Conservation (phyloP, 768 basidiomycete species). For the Xerocomus brunneocitrinus region DNA sequence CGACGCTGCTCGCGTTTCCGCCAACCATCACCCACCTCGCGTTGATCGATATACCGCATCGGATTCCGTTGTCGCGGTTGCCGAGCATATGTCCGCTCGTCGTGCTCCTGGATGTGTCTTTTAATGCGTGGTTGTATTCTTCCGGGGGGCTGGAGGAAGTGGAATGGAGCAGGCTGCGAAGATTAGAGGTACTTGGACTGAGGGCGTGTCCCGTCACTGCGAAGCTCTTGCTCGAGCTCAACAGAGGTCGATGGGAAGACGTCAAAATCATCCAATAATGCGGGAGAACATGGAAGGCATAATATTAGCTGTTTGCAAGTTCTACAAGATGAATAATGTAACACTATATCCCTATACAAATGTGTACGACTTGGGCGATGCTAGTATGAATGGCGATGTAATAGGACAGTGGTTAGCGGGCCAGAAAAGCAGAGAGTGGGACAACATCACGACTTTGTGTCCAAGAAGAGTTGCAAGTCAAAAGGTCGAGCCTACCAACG, state of each 20-base stretch:
- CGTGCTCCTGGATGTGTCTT: slow-evolving; percentile 62
- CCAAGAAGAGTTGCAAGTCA: slow-evolving; percentile 50
- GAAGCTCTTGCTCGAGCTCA: slow-evolving; percentile 43
- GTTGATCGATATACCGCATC: slow-evolving; percentile 46
- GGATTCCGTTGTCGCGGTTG: slow-evolving; percentile 52
- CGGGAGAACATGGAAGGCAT: not conserved
- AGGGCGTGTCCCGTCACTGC: slow-evolving; percentile 47
- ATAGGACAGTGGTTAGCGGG: slow-evolving; percentile 3
- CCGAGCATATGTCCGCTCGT: slow-evolving; percentile 59
- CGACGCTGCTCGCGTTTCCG: slow-evolving; percentile 49
- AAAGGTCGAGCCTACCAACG: slow-evolving; percentile 44
- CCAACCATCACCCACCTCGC: slow-evolving; percentile 61
- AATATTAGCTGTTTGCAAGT: not conserved
- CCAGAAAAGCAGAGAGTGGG: not conserved
- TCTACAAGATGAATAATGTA: slow-evolving; percentile 30
- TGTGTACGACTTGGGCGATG: slow-evolving; percentile 13
- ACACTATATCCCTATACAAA: slow-evolving; percentile 14
- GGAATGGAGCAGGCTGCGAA: slow-evolving; percentile 54
- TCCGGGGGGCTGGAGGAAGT: slow-evolving; percentile 40
- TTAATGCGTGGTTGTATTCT: slow-evolving; percentile 45
- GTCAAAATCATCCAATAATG: slow-evolving; percentile 43
- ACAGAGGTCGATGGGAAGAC: slow-evolving; percentile 63
- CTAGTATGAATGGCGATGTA: slow-evolving; percentile 9
- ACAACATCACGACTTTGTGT: slow-evolving; percentile 39
- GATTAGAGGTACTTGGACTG: slow-evolving; percentile 52